A percentile compares a stretch with the other conserved stretches of the same genome.
phyloP scores from a whole-genome alignment of 2,329 filamentous ascomycete species.

The Periconia digitata region DNA sequence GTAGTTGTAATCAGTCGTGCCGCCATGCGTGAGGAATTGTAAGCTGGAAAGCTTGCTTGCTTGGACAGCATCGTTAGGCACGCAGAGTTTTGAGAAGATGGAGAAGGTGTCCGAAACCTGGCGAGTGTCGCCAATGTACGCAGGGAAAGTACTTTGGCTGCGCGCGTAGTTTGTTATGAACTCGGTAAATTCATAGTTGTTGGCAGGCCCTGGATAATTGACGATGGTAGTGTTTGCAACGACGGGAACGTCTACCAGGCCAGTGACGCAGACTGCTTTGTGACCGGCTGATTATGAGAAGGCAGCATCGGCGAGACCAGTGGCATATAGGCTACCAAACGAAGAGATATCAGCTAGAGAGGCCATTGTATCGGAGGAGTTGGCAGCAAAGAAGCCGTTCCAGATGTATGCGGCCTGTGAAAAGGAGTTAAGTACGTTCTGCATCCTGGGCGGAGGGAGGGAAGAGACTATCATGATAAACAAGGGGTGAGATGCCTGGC shows the following conservation, averaged over 20 bases:
- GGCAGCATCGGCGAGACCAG: conserved; percentile 1
- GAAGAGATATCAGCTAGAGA: not conserved
- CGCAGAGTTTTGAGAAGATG: conserved; percentile 62
- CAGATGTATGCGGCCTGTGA: conserved; percentile 1
- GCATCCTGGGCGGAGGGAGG: not conserved
- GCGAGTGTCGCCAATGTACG: not conserved
- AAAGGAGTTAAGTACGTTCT: conserved; percentile 4
- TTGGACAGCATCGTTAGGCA: conserved; percentile 9
- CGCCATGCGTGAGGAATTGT: conserved; percentile 47
- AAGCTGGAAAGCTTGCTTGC: conserved; percentile 20
- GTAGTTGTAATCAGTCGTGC: conserved; percentile 43
- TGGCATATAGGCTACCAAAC: not conserved
- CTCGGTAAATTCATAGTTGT: conserved; percentile 4
- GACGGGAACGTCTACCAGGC: conserved; percentile 39
- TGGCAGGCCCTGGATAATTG: not conserved
- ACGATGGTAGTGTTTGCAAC: conserved; percentile 1
- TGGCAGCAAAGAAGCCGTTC: conserved; percentile 2
- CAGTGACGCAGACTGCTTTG: conserved; percentile 4
- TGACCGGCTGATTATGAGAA: conserved; percentile 1
- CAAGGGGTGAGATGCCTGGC: not conserved
- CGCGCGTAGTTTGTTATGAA: conserved; percentile 2
- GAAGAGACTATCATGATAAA: not conserved
- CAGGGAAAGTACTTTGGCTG: not conserved
- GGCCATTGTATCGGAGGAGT: conserved; percentile 1
- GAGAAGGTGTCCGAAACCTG: conserved; percentile 45